Conservation (phyloP, 2,329 filamentous ascomycete genomes). For the Aquanectria penicillioides region DNA sequence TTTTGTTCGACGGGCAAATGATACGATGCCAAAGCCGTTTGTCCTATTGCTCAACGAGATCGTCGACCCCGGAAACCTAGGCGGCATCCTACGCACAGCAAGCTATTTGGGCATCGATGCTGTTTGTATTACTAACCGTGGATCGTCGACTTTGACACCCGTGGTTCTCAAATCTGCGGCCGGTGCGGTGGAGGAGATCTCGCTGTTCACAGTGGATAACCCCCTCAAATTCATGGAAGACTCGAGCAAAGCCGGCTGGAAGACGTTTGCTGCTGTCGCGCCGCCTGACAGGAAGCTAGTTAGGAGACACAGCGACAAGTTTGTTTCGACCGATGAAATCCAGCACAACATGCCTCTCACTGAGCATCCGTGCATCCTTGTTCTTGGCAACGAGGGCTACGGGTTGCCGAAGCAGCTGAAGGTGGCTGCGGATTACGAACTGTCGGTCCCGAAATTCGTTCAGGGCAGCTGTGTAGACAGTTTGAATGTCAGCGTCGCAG, state of each 20-base stretch:
- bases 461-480: conserved; percentile 77
- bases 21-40: conserved; percentile 66
- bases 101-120: conserved; percentile 92
- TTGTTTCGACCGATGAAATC: conserved; percentile 61
- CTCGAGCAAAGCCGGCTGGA: conserved; percentile 80
- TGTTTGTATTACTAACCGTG: conserved; percentile 78
- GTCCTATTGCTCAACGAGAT: conserved; percentile 80
- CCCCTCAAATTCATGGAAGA: conserved; percentile 75
- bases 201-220: conserved; percentile 75
- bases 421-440: conserved; percentile 71
- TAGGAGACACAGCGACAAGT: conserved; percentile 50
- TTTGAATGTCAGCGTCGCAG: conserved; percentile 91
- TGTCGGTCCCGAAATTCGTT: conserved; percentile 71
- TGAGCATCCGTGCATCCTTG: conserved; percentile 76
- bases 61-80: conserved; percentile 88
- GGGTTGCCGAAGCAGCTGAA: conserved; percentile 75
- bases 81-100: conserved; percentile 87
- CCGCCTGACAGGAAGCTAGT: conserved; percentile 50
- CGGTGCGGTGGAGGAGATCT: conserved; percentile 84
- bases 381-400: conserved; percentile 84
- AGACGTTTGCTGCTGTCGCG: conserved; percentile 79
- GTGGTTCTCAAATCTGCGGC: conserved; percentile 88
- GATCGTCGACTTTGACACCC: conserved; percentile 78
- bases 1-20: conserved; percentile 53
- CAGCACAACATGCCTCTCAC: conserved; percentile 63